Evolutionary conservation across 208 protist species (phyloP).

Genomic region (Crithidia sp.): DNA sequence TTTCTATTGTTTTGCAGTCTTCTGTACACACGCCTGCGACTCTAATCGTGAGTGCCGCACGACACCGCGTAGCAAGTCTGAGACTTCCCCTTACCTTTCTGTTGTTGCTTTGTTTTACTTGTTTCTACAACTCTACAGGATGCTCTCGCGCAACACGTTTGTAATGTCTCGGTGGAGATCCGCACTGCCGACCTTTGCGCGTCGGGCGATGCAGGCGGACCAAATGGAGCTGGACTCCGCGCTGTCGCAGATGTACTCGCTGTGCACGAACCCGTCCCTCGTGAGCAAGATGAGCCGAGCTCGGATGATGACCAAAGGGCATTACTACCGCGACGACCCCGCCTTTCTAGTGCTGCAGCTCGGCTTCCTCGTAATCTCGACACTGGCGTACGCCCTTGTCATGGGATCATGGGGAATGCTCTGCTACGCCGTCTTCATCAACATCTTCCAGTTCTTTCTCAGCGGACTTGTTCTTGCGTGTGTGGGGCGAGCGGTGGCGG

Average conservation of each 20-base stretch:
- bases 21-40: too few relatives aligned
- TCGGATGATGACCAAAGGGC: conserved; percentile 96
- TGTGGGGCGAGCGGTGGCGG: conserved; percentile 42
- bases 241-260: conserved; percentile 91
- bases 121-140: background rate
- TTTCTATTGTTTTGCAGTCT: too few relatives aligned
- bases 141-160: conserved; percentile 30
- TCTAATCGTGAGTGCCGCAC: too few relatives aligned
- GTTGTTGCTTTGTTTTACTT: background rate
- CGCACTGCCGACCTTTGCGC: conserved; percentile 70
- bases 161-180: conserved; percentile 70
- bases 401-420: conserved; percentile 35
- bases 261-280: conserved; percentile 78
- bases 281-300: conserved; percentile 89
- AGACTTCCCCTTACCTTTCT: background rate
- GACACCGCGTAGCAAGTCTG: too few relatives aligned
- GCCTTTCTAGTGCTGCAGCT: conserved; percentile 95
- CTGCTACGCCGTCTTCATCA: conserved; percentile 54
- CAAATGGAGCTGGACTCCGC: conserved; percentile 94
- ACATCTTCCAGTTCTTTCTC: conserved; percentile 51
- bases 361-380: conserved; percentile 74
- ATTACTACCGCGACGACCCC: conserved; percentile 97
- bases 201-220: conserved; percentile 82
- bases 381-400: conserved; percentile 46
- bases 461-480: conserved; percentile 70